These are phyloP conservation scores for Penicillium roqueforti DNA, from an alignment of 495 filamentous ascomycete genomes.

Conservation along the genomic window DNA sequence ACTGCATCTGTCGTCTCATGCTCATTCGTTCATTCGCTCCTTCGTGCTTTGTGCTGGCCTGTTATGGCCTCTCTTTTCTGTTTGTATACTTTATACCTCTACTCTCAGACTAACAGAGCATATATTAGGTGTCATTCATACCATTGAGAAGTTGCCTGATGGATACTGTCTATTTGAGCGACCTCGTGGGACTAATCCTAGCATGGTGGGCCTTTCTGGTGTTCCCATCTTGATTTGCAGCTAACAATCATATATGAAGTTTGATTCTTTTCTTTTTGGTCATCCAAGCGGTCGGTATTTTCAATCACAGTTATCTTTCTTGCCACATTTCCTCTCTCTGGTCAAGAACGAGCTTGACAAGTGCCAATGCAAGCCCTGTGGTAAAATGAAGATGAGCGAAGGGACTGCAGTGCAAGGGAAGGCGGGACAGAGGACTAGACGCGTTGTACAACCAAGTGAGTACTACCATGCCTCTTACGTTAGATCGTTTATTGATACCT, in stretches of 20 bases:
- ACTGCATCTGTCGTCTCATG: background rate
- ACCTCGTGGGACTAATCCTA: constrained; percentile 34
- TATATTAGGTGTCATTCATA: constrained; percentile 42
- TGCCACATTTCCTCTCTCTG: constrained; percentile 47
- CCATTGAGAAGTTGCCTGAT: constrained; percentile 50
- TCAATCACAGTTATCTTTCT: constrained; percentile 51
- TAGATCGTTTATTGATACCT: background rate
- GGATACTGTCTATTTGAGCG: constrained; percentile 50
- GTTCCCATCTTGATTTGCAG: background rate
- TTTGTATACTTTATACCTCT: background rate
- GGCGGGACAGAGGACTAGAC: background rate
- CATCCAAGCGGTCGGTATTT: constrained; percentile 50
- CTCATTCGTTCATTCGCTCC: background rate
- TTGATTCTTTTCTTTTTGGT: constrained; percentile 53
- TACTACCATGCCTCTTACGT: background rate
- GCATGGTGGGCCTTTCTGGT: constrained; percentile 27
- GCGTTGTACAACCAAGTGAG: background rate
- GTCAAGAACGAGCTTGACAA: background rate
- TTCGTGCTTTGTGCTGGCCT: background rate
- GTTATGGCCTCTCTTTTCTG: background rate
- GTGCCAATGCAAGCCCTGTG: constrained; percentile 40
- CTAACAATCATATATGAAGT: constrained; percentile 22
- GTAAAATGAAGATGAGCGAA: constrained; percentile 7
- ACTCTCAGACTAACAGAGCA: constrained; percentile 4
- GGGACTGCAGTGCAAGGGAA: constrained; percentile 2